A percentile compares a stretch with the other conserved stretches of the same genome.
These are phyloP conservation scores for Claviceps sp. DNA, from an alignment of 2,329 filamentous ascomycete species.

Conservation along the genomic window DNA sequence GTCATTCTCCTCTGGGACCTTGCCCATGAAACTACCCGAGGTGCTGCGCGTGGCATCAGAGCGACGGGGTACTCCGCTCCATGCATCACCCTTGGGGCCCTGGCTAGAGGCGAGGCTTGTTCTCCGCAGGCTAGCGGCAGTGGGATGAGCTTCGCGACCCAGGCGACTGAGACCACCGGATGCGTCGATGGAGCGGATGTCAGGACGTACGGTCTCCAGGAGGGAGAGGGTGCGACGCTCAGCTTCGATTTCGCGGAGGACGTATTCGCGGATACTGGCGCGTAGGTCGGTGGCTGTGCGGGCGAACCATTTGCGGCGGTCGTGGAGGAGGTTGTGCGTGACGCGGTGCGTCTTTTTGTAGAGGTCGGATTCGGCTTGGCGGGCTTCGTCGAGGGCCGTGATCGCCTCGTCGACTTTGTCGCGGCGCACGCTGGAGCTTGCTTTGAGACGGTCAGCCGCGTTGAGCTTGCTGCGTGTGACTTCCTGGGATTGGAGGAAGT, in stretches of 20 bases:
- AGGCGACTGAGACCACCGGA: slow-evolving; percentile 82
- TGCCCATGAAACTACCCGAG: slow-evolving; percentile 57
- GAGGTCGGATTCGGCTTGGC: slow-evolving; percentile 67
- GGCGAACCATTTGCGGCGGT: slow-evolving; percentile 83
- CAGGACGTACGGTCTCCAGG: slow-evolving; percentile 83
- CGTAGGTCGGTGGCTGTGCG: slow-evolving; percentile 77
- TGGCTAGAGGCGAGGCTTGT: slow-evolving; percentile 74
- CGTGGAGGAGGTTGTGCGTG: slow-evolving; percentile 74
- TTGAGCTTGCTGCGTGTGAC: slow-evolving; percentile 67
- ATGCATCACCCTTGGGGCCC: slow-evolving; percentile 94
- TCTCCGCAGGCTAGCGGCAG: slow-evolving; percentile 45
- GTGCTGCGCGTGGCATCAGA: slow-evolving; percentile 69
- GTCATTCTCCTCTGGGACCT: slow-evolving; percentile 48
- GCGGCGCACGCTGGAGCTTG: slow-evolving; percentile 70
- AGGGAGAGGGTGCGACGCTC: slow-evolving; percentile 85
- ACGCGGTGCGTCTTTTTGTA: slow-evolving; percentile 78
- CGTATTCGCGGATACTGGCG: slow-evolving; percentile 77
- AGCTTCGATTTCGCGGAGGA: slow-evolving; percentile 86
- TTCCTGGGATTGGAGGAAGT: slow-evolving; percentile 85
- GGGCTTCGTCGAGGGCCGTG: slow-evolving; percentile 73
- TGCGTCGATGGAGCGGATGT: slow-evolving; percentile 84
- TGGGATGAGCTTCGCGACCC: slow-evolving; percentile 76
- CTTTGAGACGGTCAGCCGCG: slow-evolving; percentile 79
- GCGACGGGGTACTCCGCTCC: slow-evolving; percentile 83
- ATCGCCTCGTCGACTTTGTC: slow-evolving; percentile 99